Evolutionary conservation across 1,139 yeast genomes (phyloP).

Genomic region (Suhomyces yuchorum): DNA sequence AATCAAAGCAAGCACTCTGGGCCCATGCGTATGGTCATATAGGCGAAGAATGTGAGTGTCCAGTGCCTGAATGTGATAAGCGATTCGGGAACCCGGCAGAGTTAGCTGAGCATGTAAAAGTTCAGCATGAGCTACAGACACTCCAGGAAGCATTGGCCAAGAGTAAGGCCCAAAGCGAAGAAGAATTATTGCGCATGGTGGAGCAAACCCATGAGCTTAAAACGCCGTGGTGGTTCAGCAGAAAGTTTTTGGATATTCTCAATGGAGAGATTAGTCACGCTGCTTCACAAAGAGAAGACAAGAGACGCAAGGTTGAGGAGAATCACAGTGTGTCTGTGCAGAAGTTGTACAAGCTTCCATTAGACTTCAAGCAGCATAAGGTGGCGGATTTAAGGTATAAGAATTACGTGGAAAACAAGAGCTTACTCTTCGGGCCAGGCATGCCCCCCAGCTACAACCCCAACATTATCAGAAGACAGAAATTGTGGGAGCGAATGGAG

Average conservation of each 20-base stretch:
- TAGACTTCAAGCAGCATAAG: constrained; percentile 38
- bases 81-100: constrained; percentile 63
- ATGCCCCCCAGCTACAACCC: constrained; percentile 6
- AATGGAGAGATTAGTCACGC: constrained; percentile 16
- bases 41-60: constrained; percentile 67
- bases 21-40: constrained; percentile 69
- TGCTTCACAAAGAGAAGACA: constrained; percentile 14
- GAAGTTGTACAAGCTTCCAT: constrained; percentile 30
- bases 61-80: constrained; percentile 69
- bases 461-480: constrained; percentile 20
- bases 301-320: constrained; percentile 2
- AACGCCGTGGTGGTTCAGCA: constrained; percentile 49
- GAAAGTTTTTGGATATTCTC: constrained; percentile 27
- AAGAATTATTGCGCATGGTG: constrained; percentile 31
- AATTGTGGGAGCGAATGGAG: constrained; percentile 15
- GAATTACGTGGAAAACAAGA: constrained; percentile 21
- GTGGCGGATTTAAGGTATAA: constrained; percentile 38
- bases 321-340: constrained; percentile 7
- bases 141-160: constrained; percentile 26
- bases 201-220: constrained; percentile 39
- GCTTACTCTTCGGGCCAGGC: constrained; percentile 11
- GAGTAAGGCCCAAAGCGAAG: constrained; percentile 17
- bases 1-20: constrained; percentile 59
- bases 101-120: constrained; percentile 62
- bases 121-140: constrained; percentile 57